A percentile compares a stretch with the other conserved stretches of the same genome.
Evolutionary conservation across 371 early-diverging fungal species (phyloP).

Genomic region (Cokeromyces recurvatus): DNA sequence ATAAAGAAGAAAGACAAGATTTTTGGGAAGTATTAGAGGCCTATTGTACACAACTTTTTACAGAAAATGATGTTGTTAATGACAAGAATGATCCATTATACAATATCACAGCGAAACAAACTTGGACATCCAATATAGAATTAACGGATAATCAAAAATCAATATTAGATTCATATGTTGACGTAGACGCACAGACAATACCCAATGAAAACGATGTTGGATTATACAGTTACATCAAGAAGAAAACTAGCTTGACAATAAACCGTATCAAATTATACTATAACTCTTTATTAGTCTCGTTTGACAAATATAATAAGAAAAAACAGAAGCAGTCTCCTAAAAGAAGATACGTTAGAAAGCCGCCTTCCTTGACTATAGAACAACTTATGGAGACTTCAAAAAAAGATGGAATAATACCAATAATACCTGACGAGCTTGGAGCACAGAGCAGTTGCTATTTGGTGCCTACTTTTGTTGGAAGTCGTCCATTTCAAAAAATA

Average conservation of each 20-base stretch:
- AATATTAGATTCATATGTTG: slow-evolving; percentile 5
- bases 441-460: too few species aligned
- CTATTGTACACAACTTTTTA: not conserved
- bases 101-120: not conserved
- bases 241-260: not conserved
- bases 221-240: not conserved
- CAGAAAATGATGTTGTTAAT: not conserved
- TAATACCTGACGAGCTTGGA: too few species aligned
- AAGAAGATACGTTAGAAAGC: not conserved
- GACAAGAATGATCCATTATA: slow-evolving; percentile 2
- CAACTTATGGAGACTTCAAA: slow-evolving; percentile 10
- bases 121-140: not conserved
- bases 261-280: slow-evolving; percentile 7
- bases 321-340: not conserved
- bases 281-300: not conserved
- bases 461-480: too few species aligned
- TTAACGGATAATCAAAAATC: slow-evolving; percentile 5
- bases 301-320: not conserved
- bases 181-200: not conserved
- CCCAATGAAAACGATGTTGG: slow-evolving; percentile 4
- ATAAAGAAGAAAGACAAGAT: not conserved
- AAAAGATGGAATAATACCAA: too few species aligned
- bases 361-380: slow-evolving; percentile 1
- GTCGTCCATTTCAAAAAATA: too few species aligned
- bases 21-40: slow-evolving; percentile 10